Evolutionary conservation across 805 yeast species (phyloP).

Genomic region (Danielia oregonensis): DNA sequence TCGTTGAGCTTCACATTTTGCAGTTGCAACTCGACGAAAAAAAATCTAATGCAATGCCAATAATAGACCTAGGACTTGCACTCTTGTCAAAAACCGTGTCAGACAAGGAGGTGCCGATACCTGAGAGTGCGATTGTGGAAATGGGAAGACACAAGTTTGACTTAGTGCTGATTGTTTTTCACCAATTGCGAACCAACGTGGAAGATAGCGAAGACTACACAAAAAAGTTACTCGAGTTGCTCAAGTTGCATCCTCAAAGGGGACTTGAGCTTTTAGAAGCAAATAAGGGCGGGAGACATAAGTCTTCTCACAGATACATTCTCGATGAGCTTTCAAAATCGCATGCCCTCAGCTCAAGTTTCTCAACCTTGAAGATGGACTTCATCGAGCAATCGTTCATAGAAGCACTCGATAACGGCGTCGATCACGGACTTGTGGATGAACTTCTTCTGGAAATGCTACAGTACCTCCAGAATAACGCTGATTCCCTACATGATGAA

Average conservation of each 20-base stretch:
- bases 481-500: slow-evolving; percentile 8
- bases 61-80: not conserved
- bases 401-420: slow-evolving; percentile 14
- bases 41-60: not conserved
- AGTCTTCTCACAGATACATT: slow-evolving; percentile 26
- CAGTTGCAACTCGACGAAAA: slow-evolving; percentile 7
- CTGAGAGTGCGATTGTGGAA: not conserved
- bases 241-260: slow-evolving; percentile 24
- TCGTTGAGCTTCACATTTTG: slow-evolving; percentile 7
- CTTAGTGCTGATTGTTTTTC: slow-evolving; percentile 7
- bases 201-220: slow-evolving; percentile 25
- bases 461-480: slow-evolving; percentile 12
- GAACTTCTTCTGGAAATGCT: slow-evolving; percentile 28
- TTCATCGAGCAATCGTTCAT: slow-evolving; percentile 28
- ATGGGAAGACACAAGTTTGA: slow-evolving; percentile 2
- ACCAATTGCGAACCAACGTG: slow-evolving; percentile 14
- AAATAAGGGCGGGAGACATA: slow-evolving; percentile 23
- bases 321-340: slow-evolving; percentile 26
- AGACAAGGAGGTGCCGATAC: not conserved
- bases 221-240: slow-evolving; percentile 28
- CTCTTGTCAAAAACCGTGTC: not conserved
- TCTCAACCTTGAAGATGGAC: slow-evolving; percentile 31
- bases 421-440: slow-evolving; percentile 4
- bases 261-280: slow-evolving; percentile 31
- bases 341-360: slow-evolving; percentile 18